These are phyloP conservation scores for Rhododendron simsii DNA, from an alignment of 148 eudicot genomes.

Conservation along the genomic window DNA sequence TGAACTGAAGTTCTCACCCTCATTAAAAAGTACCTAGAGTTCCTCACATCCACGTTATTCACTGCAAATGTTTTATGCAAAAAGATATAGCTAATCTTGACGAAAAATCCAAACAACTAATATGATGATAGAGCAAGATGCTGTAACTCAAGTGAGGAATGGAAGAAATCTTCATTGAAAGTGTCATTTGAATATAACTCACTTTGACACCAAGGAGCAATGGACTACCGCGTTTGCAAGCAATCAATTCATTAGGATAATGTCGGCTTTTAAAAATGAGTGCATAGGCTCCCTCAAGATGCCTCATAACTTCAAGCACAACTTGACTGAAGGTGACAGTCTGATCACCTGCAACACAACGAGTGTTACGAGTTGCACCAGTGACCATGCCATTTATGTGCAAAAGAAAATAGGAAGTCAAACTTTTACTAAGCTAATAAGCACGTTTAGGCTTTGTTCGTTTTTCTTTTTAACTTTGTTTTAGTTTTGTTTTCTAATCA, in stretches of 20 bases:
- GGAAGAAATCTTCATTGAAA: background rate
- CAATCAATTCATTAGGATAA: conserved; percentile 94
- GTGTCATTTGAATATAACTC: conserved; percentile 16
- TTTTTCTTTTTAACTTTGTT: too few species aligned
- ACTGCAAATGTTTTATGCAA: background rate
- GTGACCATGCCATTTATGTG: background rate
- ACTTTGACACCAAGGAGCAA: conserved; percentile 97
- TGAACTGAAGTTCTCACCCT: background rate
- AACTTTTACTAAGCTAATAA: background rate
- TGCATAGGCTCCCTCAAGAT: conserved; percentile 99
- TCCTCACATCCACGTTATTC: background rate
- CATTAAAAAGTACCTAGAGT: background rate
- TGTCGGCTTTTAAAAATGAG: conserved; percentile 92
- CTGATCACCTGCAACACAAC: conserved; percentile 60
- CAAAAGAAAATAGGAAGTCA: background rate
- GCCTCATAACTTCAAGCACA: conserved; percentile 98
- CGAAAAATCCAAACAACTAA: background rate
- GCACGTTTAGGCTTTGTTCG: background rate
- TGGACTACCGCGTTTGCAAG: conserved; percentile 99
- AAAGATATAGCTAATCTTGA: background rate
- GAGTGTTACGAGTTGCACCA: background rate
- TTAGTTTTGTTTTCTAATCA: too few species aligned
- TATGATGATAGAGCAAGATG: background rate
- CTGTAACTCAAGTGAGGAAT: background rate
- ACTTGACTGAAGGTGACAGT: conserved; percentile 78